Percentiles rank a stretch among this genome's conserved stretches.
These are phyloP conservation scores for Macadamia tetraphylla DNA, from an alignment of 164 flowering plant species.

Conservation along the genomic window DNA sequence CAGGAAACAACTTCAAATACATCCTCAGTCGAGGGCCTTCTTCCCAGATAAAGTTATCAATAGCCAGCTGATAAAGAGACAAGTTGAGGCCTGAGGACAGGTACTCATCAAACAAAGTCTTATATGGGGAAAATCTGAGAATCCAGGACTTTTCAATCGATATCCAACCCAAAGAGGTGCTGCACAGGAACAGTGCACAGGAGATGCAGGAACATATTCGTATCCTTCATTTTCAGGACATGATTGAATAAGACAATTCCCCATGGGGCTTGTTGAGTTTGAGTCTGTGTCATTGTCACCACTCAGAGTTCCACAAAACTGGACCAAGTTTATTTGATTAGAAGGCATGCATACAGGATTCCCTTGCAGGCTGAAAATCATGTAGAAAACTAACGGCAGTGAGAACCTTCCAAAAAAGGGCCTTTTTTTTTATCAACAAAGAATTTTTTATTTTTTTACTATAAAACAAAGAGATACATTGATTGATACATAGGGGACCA, in stretches of 20 bases:
- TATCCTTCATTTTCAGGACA: slow-evolving; percentile 45
- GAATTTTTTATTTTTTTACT: too few species aligned
- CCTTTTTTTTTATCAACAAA: too few species aligned
- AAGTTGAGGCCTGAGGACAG: slow-evolving; percentile 47
- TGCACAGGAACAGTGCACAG: slow-evolving; percentile 56
- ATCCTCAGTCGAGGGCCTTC: slow-evolving; percentile 71
- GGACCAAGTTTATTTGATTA: background rate
- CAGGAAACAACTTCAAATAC: slow-evolving; percentile 65
- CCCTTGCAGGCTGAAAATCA: background rate
- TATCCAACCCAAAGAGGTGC: slow-evolving; percentile 72
- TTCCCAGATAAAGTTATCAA: slow-evolving; percentile 49
- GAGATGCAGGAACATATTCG: slow-evolving; percentile 47
- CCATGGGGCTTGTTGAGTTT: slow-evolving; percentile 7
- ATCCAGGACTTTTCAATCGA: slow-evolving; percentile 88
- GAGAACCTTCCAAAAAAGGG: too few species aligned
- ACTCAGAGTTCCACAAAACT: slow-evolving; percentile 12
- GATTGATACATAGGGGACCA: too few species aligned
- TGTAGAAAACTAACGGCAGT: too few species aligned
- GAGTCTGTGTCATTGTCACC: slow-evolving; percentile 9
- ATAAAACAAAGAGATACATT: too few species aligned
- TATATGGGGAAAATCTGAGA: slow-evolving; percentile 55
- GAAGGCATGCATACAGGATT: background rate
- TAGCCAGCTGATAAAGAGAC: slow-evolving; percentile 42
- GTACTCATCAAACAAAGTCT: slow-evolving; percentile 33
- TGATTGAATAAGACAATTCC: slow-evolving; percentile 25